Percentiles rank a stretch among this genome's conserved stretches.
Evolutionary conservation across 805 yeast species (phyloP).

Genomic region (Yarrowia divulgata): DNA sequence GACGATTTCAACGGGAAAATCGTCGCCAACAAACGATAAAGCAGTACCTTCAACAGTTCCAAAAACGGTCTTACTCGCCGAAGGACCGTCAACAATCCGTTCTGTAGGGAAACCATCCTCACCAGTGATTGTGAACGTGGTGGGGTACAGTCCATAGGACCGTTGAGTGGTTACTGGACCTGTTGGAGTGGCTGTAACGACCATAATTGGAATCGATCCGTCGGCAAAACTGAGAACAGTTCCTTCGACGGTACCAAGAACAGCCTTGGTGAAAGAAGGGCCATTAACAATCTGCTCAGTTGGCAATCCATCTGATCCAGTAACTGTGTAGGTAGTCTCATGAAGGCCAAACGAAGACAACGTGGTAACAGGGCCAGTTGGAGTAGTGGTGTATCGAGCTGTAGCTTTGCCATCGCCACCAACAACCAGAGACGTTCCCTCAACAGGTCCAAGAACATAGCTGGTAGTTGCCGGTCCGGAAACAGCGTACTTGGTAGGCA

Average conservation of each 20-base stretch:
- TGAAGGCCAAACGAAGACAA: background rate
- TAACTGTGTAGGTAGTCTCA: background rate
- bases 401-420: background rate
- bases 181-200: background rate
- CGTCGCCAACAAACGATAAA: background rate
- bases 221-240: background rate
- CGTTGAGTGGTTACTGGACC: background rate
- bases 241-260: background rate
- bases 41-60: background rate
- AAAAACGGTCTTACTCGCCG: background rate
- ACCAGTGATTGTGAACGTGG: background rate
- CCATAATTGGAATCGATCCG: background rate
- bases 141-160: background rate
- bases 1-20: background rate
- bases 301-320: background rate
- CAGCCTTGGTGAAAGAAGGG: background rate
- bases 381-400: background rate
- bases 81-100: background rate
- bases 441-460: background rate
- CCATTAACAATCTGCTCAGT: background rate
- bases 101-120: slow-evolving; percentile 1
- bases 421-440: background rate
- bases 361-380: background rate
- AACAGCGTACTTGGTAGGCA: background rate
- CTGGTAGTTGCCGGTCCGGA: background rate